These are phyloP conservation scores for Pleurotus citrinopileatus DNA, from an alignment of 768 basidiomycete species.

Conservation along the genomic window DNA sequence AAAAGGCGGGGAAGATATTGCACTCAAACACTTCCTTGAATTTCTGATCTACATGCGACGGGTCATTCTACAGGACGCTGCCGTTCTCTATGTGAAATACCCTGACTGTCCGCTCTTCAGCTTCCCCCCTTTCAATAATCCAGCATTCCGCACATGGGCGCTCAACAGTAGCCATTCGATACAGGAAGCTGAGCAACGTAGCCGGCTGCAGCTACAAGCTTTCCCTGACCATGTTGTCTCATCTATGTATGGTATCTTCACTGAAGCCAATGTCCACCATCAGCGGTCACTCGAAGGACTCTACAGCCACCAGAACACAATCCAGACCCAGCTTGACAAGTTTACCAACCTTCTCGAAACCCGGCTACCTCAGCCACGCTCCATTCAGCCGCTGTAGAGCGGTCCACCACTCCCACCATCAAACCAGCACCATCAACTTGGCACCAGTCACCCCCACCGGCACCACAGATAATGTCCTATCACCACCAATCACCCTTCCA, in stretches of 20 bases:
- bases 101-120: conserved; percentile 22
- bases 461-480: too few species aligned
- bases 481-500: background rate
- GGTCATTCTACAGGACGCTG: conserved; percentile 33
- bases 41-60: conserved; percentile 21
- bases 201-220: conserved; percentile 16
- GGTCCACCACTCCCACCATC: too few species aligned
- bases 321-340: background rate
- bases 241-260: conserved; percentile 15
- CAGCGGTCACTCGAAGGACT: background rate
- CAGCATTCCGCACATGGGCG: conserved; percentile 19
- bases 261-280: background rate
- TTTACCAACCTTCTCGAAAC: background rate
- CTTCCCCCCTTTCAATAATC: conserved; percentile 24
- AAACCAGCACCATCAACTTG: too few species aligned
- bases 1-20: conserved; percentile 18
- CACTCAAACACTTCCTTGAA: conserved; percentile 24
- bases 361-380: too few species aligned
- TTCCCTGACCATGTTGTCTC: conserved; percentile 21
- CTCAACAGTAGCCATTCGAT: conserved; percentile 11
- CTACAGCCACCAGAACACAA: background rate
- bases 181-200: conserved; percentile 14
- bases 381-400: too few species aligned
- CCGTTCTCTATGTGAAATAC: conserved; percentile 21
- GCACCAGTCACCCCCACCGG: too few species aligned